A percentile compares a stretch with the other conserved stretches of the same genome.
These are phyloP conservation scores for Umbelopsis sp. DNA, from an alignment of 192 early-diverging fungal genomes.

Conservation along the genomic window DNA sequence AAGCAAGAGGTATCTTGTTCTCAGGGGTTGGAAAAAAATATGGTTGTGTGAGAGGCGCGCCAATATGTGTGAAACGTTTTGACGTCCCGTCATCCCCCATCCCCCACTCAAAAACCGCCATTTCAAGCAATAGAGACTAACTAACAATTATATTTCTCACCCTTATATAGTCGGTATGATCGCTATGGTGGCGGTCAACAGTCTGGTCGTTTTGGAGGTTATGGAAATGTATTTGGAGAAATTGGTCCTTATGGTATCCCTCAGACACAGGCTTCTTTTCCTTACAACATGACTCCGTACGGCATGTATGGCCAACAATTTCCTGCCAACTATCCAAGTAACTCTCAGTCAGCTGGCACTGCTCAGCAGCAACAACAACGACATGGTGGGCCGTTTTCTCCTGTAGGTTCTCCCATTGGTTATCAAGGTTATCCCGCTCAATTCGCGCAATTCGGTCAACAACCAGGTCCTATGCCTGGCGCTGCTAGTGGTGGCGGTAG, in stretches of 20 bases:
- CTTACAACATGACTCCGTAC: slow-evolving; percentile 9
- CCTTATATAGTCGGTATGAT: slow-evolving; percentile 1
- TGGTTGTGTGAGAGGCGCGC: background rate
- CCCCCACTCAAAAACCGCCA: background rate
- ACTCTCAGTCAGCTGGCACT: background rate
- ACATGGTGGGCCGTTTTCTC: slow-evolving; percentile 11
- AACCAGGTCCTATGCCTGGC: background rate
- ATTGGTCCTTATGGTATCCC: slow-evolving; percentile 11
- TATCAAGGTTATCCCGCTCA: slow-evolving; percentile 11
- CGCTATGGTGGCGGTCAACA: slow-evolving; percentile 2
- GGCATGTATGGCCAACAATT: slow-evolving; percentile 11
- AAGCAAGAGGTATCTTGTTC: background rate
- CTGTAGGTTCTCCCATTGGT: slow-evolving; percentile 9
- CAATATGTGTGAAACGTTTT: background rate
- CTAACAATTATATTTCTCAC: background rate
- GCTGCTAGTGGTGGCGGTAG: background rate
- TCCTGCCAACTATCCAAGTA: background rate
- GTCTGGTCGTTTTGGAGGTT: slow-evolving; percentile 8
- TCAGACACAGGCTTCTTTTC: slow-evolving; percentile 4
- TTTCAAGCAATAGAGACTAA: slow-evolving; percentile 8
- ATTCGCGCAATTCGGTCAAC: slow-evolving; percentile 6
- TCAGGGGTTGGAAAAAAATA: background rate
- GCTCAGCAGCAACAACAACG: slow-evolving; percentile 6
- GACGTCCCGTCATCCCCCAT: background rate
- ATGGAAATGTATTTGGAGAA: slow-evolving; percentile 11